phyloP scores from a whole-genome alignment of 1,284 basidiomycete genomes.

The Cryptococcus sp. region DNA sequence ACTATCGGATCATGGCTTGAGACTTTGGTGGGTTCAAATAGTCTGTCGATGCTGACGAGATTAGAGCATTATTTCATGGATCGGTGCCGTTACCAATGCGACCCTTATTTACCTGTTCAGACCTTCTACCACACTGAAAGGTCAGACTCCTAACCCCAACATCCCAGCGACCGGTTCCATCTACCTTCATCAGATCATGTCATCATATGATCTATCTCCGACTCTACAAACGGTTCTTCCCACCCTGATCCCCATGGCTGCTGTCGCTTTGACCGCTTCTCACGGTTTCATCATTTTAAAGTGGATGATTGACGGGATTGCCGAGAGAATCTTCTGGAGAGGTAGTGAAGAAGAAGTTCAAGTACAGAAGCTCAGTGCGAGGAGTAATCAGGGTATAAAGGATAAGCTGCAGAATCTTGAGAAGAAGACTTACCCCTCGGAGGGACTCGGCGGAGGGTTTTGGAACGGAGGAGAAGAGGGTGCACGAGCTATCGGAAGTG shows the following conservation, averaged over 20 bases:
- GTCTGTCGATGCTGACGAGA: conserved; percentile 1
- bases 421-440: conserved; percentile 7
- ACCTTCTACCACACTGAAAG: conserved; percentile 27
- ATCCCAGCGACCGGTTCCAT: conserved; percentile 24
- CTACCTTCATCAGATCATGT: conserved; percentile 29
- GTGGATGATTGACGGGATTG: conserved; percentile 59
- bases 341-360: conserved; percentile 58
- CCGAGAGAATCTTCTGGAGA: conserved; percentile 71
- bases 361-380: conserved; percentile 22
- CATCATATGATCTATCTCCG: conserved; percentile 26
- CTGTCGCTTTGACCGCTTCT: conserved; percentile 70
- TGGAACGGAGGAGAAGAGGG: conserved; percentile 42
- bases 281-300: conserved; percentile 73
- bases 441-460: conserved; percentile 18
- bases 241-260: conserved; percentile 59
- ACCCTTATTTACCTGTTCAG: conserved; percentile 81
- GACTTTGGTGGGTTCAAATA: conserved; percentile 55
- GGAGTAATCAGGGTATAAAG: neutral
- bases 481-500: conserved; percentile 29
- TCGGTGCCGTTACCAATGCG: conserved; percentile 76
- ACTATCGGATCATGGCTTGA: conserved; percentile 94
- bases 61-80: conserved; percentile 74
- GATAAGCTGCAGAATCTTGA: conserved; percentile 8
- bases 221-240: conserved; percentile 27
- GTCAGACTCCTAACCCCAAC: conserved; percentile 36